Base-by-base conservation (phyloP, 83 land plant genomes). In the Picea abies region DNA sequence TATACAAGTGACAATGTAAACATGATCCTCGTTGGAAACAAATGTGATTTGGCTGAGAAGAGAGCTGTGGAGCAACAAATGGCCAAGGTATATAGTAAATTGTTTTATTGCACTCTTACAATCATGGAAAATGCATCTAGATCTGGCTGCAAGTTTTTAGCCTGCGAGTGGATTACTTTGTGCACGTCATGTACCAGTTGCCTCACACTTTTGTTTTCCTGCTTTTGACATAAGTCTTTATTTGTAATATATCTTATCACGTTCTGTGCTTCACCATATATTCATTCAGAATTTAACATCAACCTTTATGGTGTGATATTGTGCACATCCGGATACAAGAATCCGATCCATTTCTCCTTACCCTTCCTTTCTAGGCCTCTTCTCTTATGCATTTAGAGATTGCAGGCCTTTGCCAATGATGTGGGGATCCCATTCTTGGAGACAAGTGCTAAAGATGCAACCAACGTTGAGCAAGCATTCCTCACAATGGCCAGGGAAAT, bases 401-500 rank as follows among this genome's bases (percentile, higher is more conserved):
- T 82, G 23, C 87, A 90, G 92, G 92, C 90, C 70, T 90, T 91
- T 80, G 93, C 93, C 20, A 88, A 88, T 78, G 93, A 91, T 82
- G 86, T 88, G 78, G 94, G 94, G 20, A 92, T 92, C 60, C 92
- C 94, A 60, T 90, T 92, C 86, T 87, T 92, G 11, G 94, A 92
- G 86, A 92, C 94, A 26, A 92, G 94, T 90, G 94, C 94, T 17
- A 92, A 92, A 80, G 90, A 92, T 76, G 84, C 94, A 35, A 90
- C 86, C 44, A 92, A 92, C 75, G 94, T 92, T 76, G 94, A 92
- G 84, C 92, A 90, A 80, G 94, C 92, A 81, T 92, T 92, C 84
- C 77, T 92, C 44, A 92, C 92, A 15, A 92, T 92, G 94, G 92
- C 94, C 82, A 82, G 81, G 14, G 94, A 90, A 72, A 92, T 92